Evolutionary conservation across 345 rosid genomes (phyloP).

Genomic region (Salix suchowensis): DNA sequence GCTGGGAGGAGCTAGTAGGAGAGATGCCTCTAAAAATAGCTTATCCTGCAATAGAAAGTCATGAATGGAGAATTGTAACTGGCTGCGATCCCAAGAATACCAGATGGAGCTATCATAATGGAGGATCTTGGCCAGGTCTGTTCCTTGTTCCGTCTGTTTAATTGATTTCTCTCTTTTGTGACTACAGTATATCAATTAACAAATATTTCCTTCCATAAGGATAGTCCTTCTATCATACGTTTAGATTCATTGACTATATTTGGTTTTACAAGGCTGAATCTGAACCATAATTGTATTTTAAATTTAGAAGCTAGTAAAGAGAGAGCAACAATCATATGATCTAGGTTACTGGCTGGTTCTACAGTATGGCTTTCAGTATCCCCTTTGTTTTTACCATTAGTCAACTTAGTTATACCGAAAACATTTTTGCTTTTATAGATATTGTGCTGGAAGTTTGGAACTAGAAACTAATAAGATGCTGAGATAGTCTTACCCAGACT

Average conservation of each 20-base stretch:
- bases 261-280: neutral
- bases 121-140: slow-evolving; percentile 40
- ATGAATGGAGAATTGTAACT: slow-evolving; percentile 33
- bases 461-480: neutral
- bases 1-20: slow-evolving; percentile 37
- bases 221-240: neutral
- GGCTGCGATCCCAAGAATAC: slow-evolving; percentile 39
- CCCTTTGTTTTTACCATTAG: neutral
- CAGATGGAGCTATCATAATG: slow-evolving; percentile 39
- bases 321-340: neutral
- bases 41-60: slow-evolving; percentile 35
- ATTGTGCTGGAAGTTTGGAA: neutral
- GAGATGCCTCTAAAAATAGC: slow-evolving; percentile 35
- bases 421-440: neutral
- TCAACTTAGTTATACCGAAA: neutral
- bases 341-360: neutral
- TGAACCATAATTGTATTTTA: neutral
- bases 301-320: neutral
- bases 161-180: neutral
- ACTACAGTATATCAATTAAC: neutral
- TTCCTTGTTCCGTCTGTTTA: neutral
- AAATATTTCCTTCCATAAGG: neutral
- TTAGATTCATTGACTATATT: neutral
- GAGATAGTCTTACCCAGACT: neutral
- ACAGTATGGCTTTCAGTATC: neutral